A percentile compares a stretch with the other conserved stretches of the same genome.
phyloP scores from a whole-genome alignment of 169 alveolate species.

The Plasmodium cynomolgi region DNA sequence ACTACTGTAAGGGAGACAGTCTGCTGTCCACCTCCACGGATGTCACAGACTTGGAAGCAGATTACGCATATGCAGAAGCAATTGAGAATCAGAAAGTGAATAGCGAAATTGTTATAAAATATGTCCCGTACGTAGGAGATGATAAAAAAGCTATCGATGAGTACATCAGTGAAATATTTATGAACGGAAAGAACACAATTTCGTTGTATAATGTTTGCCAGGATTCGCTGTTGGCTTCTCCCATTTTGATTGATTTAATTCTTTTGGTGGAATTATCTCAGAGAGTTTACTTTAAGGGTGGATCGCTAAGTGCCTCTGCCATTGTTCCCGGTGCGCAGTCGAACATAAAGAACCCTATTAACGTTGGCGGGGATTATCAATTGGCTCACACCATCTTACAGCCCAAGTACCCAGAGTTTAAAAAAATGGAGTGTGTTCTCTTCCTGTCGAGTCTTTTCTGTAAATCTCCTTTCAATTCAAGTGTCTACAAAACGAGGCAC shows the following conservation, averaged over 20 bases:
- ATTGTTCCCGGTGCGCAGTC: not conserved
- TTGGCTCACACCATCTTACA: slow-evolving; percentile 11
- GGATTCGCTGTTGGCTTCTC: slow-evolving; percentile 93
- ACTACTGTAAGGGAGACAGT: slow-evolving; percentile 82
- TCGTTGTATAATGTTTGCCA: slow-evolving; percentile 91
- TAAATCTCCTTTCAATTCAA: slow-evolving; percentile 62
- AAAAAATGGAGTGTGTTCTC: slow-evolving; percentile 31
- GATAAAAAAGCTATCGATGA: slow-evolving; percentile 94
- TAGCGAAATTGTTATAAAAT: slow-evolving; percentile 89
- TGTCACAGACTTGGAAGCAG: slow-evolving; percentile 14
- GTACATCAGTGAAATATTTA: slow-evolving; percentile 89
- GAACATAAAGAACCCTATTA: not conserved
- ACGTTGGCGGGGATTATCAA: slow-evolving; percentile 30
- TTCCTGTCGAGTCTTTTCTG: slow-evolving; percentile 54
- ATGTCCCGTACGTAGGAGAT: slow-evolving; percentile 93
- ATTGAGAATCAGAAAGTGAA: slow-evolving; percentile 68
- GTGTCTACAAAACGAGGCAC: slow-evolving; percentile 66
- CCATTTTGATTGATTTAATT: slow-evolving; percentile 90
- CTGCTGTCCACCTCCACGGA: not conserved
- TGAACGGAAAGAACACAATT: slow-evolving; percentile 91
- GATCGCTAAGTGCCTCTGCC: not conserved
- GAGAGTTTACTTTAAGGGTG: slow-evolving; percentile 28
- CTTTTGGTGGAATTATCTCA: slow-evolving; percentile 86
- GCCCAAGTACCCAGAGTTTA: slow-evolving; percentile 1
- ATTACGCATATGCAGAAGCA: slow-evolving; percentile 12